These are phyloP conservation scores for Stenogyne calaminthoides DNA, from an alignment of 305 asterid genomes.

Conservation along the genomic window DNA sequence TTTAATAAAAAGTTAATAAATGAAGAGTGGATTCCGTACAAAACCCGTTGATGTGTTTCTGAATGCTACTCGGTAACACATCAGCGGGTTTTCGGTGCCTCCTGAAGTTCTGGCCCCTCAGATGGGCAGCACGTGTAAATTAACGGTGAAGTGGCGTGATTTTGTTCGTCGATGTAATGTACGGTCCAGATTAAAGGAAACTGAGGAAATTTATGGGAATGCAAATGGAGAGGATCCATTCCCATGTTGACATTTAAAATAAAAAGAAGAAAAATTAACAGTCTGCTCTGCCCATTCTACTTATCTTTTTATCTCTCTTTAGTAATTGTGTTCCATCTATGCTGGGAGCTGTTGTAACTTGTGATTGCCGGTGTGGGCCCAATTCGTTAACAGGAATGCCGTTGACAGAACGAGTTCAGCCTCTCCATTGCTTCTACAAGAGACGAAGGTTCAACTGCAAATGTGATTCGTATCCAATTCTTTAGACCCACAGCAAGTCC, in stretches of 20 bases:
- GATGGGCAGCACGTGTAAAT: neutral
- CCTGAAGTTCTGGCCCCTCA: neutral
- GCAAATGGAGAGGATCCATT: neutral
- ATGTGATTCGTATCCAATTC: conserved; percentile 66
- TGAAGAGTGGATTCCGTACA: neutral
- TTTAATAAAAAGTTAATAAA: too few species aligned
- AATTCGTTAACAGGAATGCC: conserved; percentile 40
- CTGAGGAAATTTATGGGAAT: neutral
- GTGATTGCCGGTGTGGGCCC: neutral
- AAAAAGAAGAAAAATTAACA: neutral
- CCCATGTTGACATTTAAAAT: neutral
- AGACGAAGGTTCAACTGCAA: conserved; percentile 61
- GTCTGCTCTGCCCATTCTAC: neutral
- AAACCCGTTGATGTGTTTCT: neutral
- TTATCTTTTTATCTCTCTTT: neutral
- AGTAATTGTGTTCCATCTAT: neutral
- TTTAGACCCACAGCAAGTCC: conserved; percentile 71
- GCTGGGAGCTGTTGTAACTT: neutral
- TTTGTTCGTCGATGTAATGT: neutral
- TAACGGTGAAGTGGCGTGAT: neutral
- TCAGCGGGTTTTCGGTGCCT: neutral
- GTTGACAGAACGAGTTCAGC: conserved; percentile 52
- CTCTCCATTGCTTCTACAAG: conserved; percentile 64
- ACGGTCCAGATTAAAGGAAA: neutral
- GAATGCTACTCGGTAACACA: neutral